Evolutionary conservation across 2,329 filamentous ascomycete species (phyloP).

Genomic region (Fusarium praegraminearum): DNA sequence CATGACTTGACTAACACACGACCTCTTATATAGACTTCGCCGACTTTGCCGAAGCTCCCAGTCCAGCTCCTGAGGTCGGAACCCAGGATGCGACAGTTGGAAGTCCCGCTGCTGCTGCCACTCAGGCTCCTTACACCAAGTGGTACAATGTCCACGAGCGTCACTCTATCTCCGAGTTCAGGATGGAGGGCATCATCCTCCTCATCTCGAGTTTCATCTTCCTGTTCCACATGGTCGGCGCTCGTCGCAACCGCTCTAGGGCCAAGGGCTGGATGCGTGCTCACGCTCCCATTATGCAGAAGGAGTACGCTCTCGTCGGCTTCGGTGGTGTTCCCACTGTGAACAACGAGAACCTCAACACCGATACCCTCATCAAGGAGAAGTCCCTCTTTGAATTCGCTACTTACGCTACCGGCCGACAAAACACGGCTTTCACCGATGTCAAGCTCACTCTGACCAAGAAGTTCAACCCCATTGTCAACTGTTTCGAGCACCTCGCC

Average conservation of each 20-base stretch:
- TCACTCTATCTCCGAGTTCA: slow-evolving; percentile 84
- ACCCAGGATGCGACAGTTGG: slow-evolving; percentile 61
- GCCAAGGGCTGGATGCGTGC: slow-evolving; percentile 84
- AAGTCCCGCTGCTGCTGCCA: slow-evolving; percentile 60
- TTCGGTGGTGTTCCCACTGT: slow-evolving; percentile 71
- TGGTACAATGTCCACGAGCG: slow-evolving; percentile 99
- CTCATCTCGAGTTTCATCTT: slow-evolving; percentile 80
- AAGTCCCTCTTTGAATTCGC: slow-evolving; percentile 88
- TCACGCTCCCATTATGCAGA: slow-evolving; percentile 76
- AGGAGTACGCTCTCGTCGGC: slow-evolving; percentile 89
- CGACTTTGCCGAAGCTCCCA: slow-evolving; percentile 86
- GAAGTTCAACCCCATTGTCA: slow-evolving; percentile 82
- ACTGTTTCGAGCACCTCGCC: slow-evolving; percentile 72
- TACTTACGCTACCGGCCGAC: slow-evolving; percentile 89
- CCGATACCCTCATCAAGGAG: slow-evolving; percentile 76
- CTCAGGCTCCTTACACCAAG: slow-evolving; percentile 78
- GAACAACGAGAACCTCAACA: slow-evolving; percentile 55
- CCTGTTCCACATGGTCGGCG: slow-evolving; percentile 83
- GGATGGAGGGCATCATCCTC: slow-evolving; percentile 85
- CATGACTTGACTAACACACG: slow-evolving; percentile 46
- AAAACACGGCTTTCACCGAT: slow-evolving; percentile 93
- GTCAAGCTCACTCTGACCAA: slow-evolving; percentile 84
- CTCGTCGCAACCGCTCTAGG: slow-evolving; percentile 81
- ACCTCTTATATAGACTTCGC: slow-evolving; percentile 77
- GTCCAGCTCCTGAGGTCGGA: slow-evolving; percentile 68